Evolutionary conservation across 257 asterid genomes (phyloP).

Genomic region (Coffea canephora): DNA sequence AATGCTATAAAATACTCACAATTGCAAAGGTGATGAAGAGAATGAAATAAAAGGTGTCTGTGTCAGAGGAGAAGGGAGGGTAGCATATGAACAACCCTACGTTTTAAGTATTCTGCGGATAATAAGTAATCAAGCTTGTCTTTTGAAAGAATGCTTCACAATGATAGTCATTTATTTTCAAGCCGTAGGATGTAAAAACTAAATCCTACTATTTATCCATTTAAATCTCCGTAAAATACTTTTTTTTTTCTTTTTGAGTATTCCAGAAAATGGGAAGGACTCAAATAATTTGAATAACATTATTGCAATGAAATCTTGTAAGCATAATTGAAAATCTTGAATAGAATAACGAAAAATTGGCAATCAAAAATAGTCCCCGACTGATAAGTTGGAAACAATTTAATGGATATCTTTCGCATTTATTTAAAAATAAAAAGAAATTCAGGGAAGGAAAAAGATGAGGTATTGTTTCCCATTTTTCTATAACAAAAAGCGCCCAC

Average conservation of each 20-base stretch:
- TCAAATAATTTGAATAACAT: neutral
- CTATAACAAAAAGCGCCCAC: neutral
- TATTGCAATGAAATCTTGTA: neutral
- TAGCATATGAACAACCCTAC: neutral
- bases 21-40: neutral
- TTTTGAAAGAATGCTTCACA: too few species aligned
- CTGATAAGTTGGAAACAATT: neutral
- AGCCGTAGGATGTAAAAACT: too few species aligned
- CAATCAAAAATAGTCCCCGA: neutral
- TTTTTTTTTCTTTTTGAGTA: too few species aligned
- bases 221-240: too few species aligned
- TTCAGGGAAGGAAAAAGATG: too few species aligned
- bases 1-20: neutral
- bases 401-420: neutral
- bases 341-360: neutral
- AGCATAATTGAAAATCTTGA: neutral
- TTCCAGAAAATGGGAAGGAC: neutral
- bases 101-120: too few species aligned
- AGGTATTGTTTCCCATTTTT: neutral
- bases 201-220: too few species aligned
- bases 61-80: neutral
- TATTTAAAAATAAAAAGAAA: too few species aligned
- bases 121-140: too few species aligned
- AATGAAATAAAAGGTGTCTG: neutral
- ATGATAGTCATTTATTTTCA: too few species aligned